Evolutionary conservation across 1,139 yeast species (phyloP), one percentile per base, ranked within the genome.

Genomic region (Debaryomyces coudertii): DNA sequence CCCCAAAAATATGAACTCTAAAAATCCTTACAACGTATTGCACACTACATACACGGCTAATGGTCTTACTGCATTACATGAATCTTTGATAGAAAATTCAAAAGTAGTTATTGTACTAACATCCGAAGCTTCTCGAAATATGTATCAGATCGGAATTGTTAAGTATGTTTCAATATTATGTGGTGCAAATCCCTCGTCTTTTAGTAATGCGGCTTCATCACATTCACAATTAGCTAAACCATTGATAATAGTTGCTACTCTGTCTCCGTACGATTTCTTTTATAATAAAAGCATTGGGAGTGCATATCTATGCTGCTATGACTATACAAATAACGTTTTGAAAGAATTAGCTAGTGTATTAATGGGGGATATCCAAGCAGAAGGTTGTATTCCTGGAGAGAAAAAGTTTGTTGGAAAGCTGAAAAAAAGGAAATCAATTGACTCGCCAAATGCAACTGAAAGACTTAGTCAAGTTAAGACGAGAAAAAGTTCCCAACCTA

Each of bases 31-130:
- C 50, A 79, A 77, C 52, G 82, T 82, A 0, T 60, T 79, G 18
- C 87, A 82, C 55, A 80, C 87, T 0, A 76, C 84, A 1, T 83
- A 83, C 54, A 82, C 87, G 0, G 86, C 87, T 15, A 82, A 83
- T 53, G 88, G 88, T 0, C 67, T 83, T 33, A 80, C 85, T 11
- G 68, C 76, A 9, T 63, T 80, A 42, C 87, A 83, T 54, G 88
- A 83, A 54, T 66, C 73, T 28, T 66, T 82, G 44, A 79, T 83
- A 36, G 82, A 79, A 46, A 70, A 74, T 41, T 72, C 85, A 7
- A 79, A 79, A 47, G 78, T 80, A 2, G 82, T 83, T 7, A 77
- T 83, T 36, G 76, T 83, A 5, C 66, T 83, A 36, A 81, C 87
- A 5, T 80, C 86, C 3, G 87, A 83, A 55, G 86, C 87, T 6